A percentile compares a stretch with the other conserved stretches of the same genome.
Conservation (phyloP, 257 asterid genomes). For the Ballota nigra region DNA sequence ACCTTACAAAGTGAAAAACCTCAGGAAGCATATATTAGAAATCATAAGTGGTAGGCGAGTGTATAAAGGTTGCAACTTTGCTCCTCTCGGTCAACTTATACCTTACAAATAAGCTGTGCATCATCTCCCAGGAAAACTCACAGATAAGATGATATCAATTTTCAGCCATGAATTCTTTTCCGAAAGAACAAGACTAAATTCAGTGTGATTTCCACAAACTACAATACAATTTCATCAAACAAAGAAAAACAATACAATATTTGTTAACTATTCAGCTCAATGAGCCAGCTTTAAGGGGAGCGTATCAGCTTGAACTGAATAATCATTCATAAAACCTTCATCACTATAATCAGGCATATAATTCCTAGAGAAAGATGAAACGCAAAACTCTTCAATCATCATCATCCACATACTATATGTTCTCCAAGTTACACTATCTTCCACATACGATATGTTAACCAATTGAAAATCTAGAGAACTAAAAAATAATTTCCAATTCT, state of each 20-base stretch:
- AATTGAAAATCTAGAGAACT: neutral
- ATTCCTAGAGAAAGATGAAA: neutral
- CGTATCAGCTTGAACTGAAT: neutral
- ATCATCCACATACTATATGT: neutral
- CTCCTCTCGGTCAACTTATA: neutral
- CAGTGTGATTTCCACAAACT: neutral
- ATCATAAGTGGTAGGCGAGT: neutral
- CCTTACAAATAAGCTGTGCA: neutral
- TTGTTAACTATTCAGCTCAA: neutral
- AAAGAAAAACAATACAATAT: neutral
- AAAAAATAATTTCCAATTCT: neutral
- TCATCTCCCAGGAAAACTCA: neutral
- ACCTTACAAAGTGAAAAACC: neutral
- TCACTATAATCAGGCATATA: neutral
- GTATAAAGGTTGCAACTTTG: neutral
- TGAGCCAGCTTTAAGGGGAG: neutral
- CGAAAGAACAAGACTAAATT: neutral
- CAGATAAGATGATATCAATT: neutral
- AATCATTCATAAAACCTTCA: neutral
- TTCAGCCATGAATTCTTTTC: neutral
- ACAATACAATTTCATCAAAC: conserved; percentile 5
- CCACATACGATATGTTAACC: neutral
- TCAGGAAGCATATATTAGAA: neutral
- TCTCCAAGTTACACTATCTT: neutral
- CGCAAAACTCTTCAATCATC: neutral